Base-by-base conservation (phyloP, 1,284 basidiomycete species). In the Malassezia nana region DNA sequence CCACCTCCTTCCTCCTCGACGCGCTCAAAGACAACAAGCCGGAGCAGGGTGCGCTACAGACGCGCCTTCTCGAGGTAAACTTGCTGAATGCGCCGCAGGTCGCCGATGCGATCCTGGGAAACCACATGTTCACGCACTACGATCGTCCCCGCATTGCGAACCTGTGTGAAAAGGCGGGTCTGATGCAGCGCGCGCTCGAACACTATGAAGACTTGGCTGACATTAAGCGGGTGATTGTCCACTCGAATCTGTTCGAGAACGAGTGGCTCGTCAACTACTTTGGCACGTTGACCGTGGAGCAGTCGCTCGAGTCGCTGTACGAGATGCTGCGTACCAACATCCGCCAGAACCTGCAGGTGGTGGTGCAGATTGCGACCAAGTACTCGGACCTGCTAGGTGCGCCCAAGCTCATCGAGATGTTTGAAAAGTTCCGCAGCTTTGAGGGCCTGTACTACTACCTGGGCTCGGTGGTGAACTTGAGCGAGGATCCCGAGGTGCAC, bases 11-110 rank as follows among this genome's bases (percentile, higher is more conserved):
- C 84, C 79, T 98, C 45, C 79, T 99, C 53, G 94, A 98, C 74
- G 94, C 91, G n/a, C 81, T 99, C 67, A 98, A 98, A 79, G 94
- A 99, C 63, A 98, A 99, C 80, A 88, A 87, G 76, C 89, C 91
- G 0, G 94, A 99, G 76, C 92, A 99, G 73, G 92, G 84, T 1
- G 89, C 86, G 65, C 78, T 99, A 12, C 94, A 99, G 77, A 99
- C 94, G 1, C 85, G 91, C 62, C 81, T 99, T 20, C 80, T 99
- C 47, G 94, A 99, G 78, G 95, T 98, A 86, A 99, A 99, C 78
- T 80, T 99, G 50, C 78, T 96, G 58, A 87, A 95, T 74, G 94
- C 94, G 7, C 94, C 94, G 61, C 94, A 98, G 77, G 94, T 98
- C 51, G 94, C 94, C 1, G 94, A 99, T 74, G 94, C 94, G 9